Conservation (phyloP, 805 yeast genomes). For the Kazachstania psychrophila region DNA sequence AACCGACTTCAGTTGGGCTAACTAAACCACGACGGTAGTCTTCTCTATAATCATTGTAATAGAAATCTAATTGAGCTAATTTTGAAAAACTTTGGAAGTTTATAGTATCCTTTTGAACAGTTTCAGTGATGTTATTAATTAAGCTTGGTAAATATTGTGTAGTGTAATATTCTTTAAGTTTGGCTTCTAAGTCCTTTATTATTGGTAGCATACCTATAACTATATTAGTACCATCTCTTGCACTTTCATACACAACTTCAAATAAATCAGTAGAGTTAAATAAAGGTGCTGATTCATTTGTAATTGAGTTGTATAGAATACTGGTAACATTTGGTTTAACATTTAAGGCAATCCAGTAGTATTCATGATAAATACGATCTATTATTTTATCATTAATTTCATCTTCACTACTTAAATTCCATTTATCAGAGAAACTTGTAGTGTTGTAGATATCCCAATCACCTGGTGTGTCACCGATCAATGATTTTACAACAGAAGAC, state of each 20-base stretch:
- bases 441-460: conserved; percentile 27
- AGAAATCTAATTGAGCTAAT: conserved; percentile 29
- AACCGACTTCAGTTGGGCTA: conserved; percentile 69
- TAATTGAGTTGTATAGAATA: conserved; percentile 19
- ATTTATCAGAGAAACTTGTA: conserved; percentile 17
- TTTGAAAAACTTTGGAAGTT: conserved; percentile 7
- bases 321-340: conserved; percentile 41
- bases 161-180: conserved; percentile 3
- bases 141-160: conserved; percentile 7
- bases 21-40: conserved; percentile 40
- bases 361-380: conserved; percentile 41
- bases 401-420: conserved; percentile 11
- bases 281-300: conserved; percentile 8
- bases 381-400: conserved; percentile 32
- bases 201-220: conserved; percentile 37
- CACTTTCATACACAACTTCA: conserved; percentile 46
- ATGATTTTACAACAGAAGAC: not conserved
- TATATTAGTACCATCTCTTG: conserved; percentile 50
- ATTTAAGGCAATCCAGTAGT: conserved; percentile 56
- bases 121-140: conserved; percentile 13
- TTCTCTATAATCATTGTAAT: conserved; percentile 40
- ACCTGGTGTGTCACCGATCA: conserved; percentile 12
- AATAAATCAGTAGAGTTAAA: conserved; percentile 25
- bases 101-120: not conserved
- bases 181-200: conserved; percentile 30